Evolutionary conservation across 1,284 basidiomycete species (phyloP), one percentile per base, ranked within the genome.

Genomic region (Coniophora puteana): DNA sequence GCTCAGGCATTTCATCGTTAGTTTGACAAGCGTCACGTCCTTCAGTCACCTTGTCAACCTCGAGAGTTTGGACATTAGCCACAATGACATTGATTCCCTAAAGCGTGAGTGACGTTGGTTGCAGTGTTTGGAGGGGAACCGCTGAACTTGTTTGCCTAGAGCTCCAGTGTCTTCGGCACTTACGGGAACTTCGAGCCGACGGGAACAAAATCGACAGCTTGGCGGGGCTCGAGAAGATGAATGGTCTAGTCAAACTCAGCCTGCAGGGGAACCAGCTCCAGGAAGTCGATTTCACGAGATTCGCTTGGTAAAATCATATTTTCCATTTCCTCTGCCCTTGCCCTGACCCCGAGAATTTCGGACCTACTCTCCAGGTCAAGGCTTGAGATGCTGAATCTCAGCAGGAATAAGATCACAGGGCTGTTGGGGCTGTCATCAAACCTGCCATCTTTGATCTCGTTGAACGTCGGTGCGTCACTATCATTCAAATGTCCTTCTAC

Each of bases 121-220:
- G 47, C 35, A 42, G 35, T 44, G 38, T 47, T 36, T 36, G 30
- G 40, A 44, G 43, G 40, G 36, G 45, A 26, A 20, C 10, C 36
- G 3, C 5, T 26, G 10, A 13, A 21, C 22, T 51, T 38, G 43
- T 43, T 35, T 44, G 43, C 17, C 48, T 51, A 92, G 91, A 94
- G 58, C 68, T 97, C n/a, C 74, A 78, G 47, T 89, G 87, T 59
- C 73, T 96, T 40, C 75, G 78, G 46, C 90, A 93, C 59, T 71
- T 99, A 40, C 80, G 90, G 34, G 93, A 98, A 59, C 77, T 99
- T 37, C 85, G 83, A 41, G 89, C 89, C 14, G 92, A 98, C 60
- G 72, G 79, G 44, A 98, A 97, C 65, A 72, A 70, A 53, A 86
- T 99, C 52, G 67, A 62, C 13, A 81, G 74, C 57, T 58, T 93